Base-by-base conservation (phyloP, 441 rosid genomes). In the Erodium trifolium region DNA sequence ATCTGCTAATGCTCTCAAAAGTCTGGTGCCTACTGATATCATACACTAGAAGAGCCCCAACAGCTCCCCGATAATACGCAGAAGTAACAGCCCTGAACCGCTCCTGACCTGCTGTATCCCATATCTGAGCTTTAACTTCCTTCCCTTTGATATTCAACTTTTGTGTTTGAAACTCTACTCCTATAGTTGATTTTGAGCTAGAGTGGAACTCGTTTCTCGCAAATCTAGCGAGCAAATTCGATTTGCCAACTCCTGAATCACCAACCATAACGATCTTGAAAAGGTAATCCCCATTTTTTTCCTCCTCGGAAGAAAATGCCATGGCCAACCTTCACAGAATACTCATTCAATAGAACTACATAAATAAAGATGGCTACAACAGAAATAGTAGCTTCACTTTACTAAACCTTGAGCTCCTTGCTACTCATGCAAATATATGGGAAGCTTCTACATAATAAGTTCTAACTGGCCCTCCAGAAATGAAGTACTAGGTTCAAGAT, bases 181-280 rank as follows among this genome's bases (percentile, higher is more conserved):
- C 51, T 45, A 45, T 45, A 45, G 51, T 45, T 3, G 51, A 45
- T 4, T 45, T 45, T 45, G 51, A 45, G 13, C 11, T 45, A 45
- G n/a, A 3, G 51, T 1, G 13, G 51, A 57, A 57, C 63, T 57
- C 63, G 2, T 57, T 17, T 18, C 63, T 57, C 5, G 51, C 63
- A 57, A 57, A 57, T 4, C 63, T 57, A 2, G 23, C 63, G 9
- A 57, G 63, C 63, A 57, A 57, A 57, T 57, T 57, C 16, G 51
- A 57, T 14, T 57, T 57, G 19, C 27, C 63, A 57, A 57, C 63
- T 0, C 18, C 27, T 57, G 63, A 57, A 57, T 57, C 63, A 57
- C 63, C 63, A 57, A 57, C 27, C 63, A 57, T 14, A 57, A 57
- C 63, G 1, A 57, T 57, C 63, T 57, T 57, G 63, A 57, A 57